phyloP scores from a whole-genome alignment of 208 protist genomes.

The Endotrypanum monterogeii region DNA sequence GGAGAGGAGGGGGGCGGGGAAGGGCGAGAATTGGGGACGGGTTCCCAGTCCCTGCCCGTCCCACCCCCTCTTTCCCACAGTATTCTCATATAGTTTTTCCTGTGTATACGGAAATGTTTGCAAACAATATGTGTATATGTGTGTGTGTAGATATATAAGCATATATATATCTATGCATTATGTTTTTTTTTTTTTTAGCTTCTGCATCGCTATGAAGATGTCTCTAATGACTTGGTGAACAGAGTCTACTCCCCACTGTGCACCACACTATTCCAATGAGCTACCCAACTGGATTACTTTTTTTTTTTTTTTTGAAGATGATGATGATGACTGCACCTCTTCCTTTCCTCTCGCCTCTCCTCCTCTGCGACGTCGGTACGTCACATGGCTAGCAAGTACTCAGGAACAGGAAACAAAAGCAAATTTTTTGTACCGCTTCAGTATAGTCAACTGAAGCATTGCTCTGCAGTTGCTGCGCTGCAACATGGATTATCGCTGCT shows the following conservation, averaged over 20 bases:
- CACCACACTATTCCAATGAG: background rate
- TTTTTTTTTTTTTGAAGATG: background rate
- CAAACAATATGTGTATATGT: too few relatives aligned
- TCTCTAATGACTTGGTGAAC: background rate
- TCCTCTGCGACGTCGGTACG: background rate
- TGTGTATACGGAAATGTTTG: too few relatives aligned
- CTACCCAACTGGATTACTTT: too few relatives aligned
- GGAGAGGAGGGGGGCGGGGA: background rate
- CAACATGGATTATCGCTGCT: conserved; percentile 6
- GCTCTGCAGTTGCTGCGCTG: background rate
- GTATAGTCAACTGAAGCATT: background rate
- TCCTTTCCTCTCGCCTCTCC: background rate
- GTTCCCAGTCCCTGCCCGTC: too few relatives aligned
- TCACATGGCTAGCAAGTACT: background rate
- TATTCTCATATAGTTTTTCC: too few relatives aligned
- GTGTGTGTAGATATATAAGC: too few relatives aligned
- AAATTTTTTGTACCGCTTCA: background rate
- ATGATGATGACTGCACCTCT: background rate
- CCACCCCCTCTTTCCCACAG: background rate
- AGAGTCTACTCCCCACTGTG: background rate
- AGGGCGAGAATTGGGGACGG: too few relatives aligned
- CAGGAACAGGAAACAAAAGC: background rate
- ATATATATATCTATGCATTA: too few relatives aligned
- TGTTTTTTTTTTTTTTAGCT: background rate
- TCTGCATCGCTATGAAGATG: background rate